Evolutionary conservation across 2,329 filamentous ascomycete genomes (phyloP), one percentile per base, ranked within the genome.

Genomic region (Dryadomyces quercus-mongolicae): DNA sequence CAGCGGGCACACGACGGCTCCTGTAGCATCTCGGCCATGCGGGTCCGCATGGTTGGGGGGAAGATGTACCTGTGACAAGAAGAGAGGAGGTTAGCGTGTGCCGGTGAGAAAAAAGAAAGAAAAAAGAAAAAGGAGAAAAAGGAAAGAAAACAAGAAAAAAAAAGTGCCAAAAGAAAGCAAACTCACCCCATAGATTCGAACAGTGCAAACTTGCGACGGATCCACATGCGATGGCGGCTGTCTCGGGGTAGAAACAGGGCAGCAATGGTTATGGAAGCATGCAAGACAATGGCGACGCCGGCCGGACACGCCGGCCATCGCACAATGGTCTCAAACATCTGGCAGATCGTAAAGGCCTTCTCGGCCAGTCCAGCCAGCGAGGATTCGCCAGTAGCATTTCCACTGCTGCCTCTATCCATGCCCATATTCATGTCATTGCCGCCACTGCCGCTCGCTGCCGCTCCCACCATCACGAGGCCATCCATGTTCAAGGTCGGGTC

Each of bases 201-300:
- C 53, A 80, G 71, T 18, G 88, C 89, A 66, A 95, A 83, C 67
- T 87, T 92, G 61, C 78, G 77, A 57, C 89, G 81, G 59, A 84
- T 77, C 91, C 91, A 97, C 74, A 82, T 82, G 10, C 81, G 79
- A 64, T 94, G 82, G 59, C 75, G 81, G 25, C 73, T 64, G 57
- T 95, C 86, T 58, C 81, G 82, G 0, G 86, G 88, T n/a, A 96
- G 69, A 63, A 93, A 93, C 52, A 95, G 72, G 12, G 81, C 78
- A 2, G 86, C 82, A 55, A 96, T 84, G 0, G 83, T 85, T 40
- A 97, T 71, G 60, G 81, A 82, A 13, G 88, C 82, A 64, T 95
- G 89, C 45, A 86, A 80, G 45, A 84, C 77, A 31, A 94, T 72
- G 15, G 92, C 69, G 13, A 81, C 79, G 1, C 89, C 89, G 25